These are phyloP conservation scores for Begonia peltatifolia DNA, from an alignment of 306 rosid genomes.

Conservation along the genomic window DNA sequence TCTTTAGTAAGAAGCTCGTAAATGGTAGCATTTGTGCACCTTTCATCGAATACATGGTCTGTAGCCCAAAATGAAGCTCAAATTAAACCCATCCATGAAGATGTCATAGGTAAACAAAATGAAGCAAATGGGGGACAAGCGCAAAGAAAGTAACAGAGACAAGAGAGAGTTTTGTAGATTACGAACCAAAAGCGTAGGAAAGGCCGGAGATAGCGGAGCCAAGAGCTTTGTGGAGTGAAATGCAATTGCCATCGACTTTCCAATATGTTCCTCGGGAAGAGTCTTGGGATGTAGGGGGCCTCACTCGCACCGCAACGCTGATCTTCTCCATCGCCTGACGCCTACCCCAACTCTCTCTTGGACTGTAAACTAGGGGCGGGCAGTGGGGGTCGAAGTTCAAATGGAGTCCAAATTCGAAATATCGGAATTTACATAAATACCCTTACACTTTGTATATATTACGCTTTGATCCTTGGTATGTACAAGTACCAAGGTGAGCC, in stretches of 20 bases:
- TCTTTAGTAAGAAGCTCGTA: conserved; percentile 75
- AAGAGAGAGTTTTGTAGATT: background rate
- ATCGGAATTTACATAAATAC: background rate
- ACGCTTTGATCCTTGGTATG: too few relatives aligned
- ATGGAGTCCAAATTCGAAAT: conserved; percentile 1
- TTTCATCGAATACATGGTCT: conserved; percentile 83
- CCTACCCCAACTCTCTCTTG: background rate
- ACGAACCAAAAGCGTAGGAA: conserved; percentile 71
- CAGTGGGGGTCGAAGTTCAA: too few relatives aligned
- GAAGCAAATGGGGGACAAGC: background rate
- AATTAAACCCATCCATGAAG: background rate
- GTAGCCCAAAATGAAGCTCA: conserved; percentile 5
- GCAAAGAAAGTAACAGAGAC: background rate
- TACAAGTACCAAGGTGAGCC: too few relatives aligned
- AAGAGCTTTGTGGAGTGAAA: conserved; percentile 70
- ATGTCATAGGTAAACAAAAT: background rate
- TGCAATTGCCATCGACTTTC: conserved; percentile 79
- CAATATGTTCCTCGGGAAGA: conserved; percentile 41
- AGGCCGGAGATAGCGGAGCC: conserved; percentile 63
- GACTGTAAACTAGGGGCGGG: background rate
- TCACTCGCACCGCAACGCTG: conserved; percentile 74
- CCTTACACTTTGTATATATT: too few relatives aligned
- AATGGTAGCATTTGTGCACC: conserved; percentile 49
- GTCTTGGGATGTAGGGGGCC: conserved; percentile 46
- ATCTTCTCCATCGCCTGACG: conserved; percentile 65